Evolutionary conservation across 2,329 filamentous ascomycete genomes (phyloP).

Genomic region (Hymenoscyphus salicellus): DNA sequence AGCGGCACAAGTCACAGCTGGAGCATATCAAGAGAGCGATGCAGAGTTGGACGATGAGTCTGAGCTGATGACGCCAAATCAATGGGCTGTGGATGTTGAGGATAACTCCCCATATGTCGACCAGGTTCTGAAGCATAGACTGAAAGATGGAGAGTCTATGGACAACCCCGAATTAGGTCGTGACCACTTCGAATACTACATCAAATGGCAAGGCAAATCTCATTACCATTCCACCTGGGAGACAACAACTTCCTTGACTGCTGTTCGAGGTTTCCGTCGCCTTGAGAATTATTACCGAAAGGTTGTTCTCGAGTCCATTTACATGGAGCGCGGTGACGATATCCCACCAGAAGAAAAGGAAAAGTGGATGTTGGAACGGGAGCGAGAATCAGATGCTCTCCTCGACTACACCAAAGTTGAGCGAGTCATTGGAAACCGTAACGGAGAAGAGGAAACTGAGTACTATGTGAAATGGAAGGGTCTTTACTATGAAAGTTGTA

Average conservation of each 20-base stretch:
- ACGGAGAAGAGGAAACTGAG: conserved; percentile 76
- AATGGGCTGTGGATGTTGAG: conserved; percentile 68
- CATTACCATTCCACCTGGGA: conserved; percentile 98
- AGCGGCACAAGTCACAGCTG: conserved; percentile 67
- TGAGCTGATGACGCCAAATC: conserved; percentile 62
- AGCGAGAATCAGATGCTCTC: conserved; percentile 82
- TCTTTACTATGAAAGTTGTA: conserved; percentile 88
- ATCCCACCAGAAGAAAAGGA: conserved; percentile 82
- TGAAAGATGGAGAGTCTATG: conserved; percentile 65
- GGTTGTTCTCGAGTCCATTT: conserved; percentile 74
- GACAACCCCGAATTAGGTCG: conserved; percentile 53
- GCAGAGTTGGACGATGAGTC: conserved; percentile 63
- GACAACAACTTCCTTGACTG: conserved; percentile 67
- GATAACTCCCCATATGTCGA: conserved; percentile 86
- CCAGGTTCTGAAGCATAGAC: conserved; percentile 80
- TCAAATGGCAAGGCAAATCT: conserved; percentile 97
- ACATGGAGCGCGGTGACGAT: conserved; percentile 70
- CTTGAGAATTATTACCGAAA: conserved; percentile 95
- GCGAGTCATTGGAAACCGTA: conserved; percentile 79
- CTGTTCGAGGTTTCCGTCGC: conserved; percentile 80
- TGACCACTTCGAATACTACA: conserved; percentile 83
- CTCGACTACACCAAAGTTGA: conserved; percentile 91
- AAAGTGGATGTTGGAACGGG: conserved; percentile 92
- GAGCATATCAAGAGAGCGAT: conserved; percentile 65
- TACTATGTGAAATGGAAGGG: conserved; percentile 98